Evolutionary conservation across 148 eudicot species (phyloP), one percentile per base, ranked within the genome.

Genomic region (Fallopia convolvulus): DNA sequence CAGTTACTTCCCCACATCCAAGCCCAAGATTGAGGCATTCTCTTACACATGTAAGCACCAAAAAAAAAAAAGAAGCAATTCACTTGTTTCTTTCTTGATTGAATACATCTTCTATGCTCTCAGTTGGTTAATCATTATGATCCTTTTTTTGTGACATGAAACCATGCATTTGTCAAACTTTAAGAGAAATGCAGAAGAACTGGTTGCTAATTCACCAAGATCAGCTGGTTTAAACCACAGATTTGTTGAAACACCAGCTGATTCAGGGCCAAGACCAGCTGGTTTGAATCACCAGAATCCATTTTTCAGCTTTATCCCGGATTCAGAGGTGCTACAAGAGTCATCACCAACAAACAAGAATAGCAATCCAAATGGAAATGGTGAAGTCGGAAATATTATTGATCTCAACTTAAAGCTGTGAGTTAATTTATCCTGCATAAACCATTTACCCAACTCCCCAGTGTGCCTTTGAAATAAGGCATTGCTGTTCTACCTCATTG

Each of bases 351-450:
- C 68, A 10, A 55, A 75, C 75, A 73, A 73, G 23, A 9, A 73
- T 23, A 42, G 53, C 75, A 42, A 44, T 33, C 11, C 8, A 12
- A 44, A 20, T 21, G 75, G 75, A 42, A 81, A 55, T 23, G 2
- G 49, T 76, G 83, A 83, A 8, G 74, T 74, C 41, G 78, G 76
- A 70, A 79, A 70, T 26, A 84, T 36, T 32, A 49, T 84, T 79
- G 84, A 84, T 79, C 84, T 84, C 23, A 70, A 79, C 74, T 81
- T 84, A 36, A 74, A 46, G 70, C 77, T 84, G 50, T 84, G 50
- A 42, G 46, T 18, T 72, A 11, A 41, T 33, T 32, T 70, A 26
- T 32, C 65, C 12, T 58, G 10, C 65, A 58, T 12, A 58, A 7
- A 7, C 30, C 65, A 58, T 7, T 7, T 58, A 8, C 32, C 30